phyloP scores from a whole-genome alignment of 1,284 basidiomycete genomes.

The Moniliella sp. region DNA sequence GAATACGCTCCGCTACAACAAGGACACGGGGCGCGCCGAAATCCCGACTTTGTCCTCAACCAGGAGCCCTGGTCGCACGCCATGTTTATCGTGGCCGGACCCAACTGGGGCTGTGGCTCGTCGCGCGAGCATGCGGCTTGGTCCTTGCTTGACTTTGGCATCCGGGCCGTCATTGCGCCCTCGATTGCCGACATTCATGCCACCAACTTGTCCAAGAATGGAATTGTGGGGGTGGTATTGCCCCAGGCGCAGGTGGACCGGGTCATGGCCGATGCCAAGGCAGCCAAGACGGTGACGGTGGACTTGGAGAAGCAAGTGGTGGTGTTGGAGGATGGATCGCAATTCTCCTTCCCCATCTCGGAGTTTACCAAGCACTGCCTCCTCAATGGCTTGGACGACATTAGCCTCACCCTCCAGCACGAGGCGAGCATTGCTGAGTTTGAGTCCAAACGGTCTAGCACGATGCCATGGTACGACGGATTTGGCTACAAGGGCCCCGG shows the following conservation, averaged over 20 bases:
- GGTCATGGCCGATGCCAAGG: slow-evolving; percentile 18
- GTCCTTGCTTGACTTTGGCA: slow-evolving; percentile 29
- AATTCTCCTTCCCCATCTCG: slow-evolving; percentile 15
- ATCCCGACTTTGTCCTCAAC: slow-evolving; percentile 24
- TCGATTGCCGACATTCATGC: slow-evolving; percentile 26
- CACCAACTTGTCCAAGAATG: slow-evolving; percentile 30
- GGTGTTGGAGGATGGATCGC: slow-evolving; percentile 11
- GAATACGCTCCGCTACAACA: slow-evolving; percentile 25
- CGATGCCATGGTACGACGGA: slow-evolving; percentile 26
- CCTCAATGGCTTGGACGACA: slow-evolving; percentile 26
- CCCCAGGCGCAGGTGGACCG: slow-evolving; percentile 12
- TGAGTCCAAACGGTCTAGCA: slow-evolving; percentile 9
- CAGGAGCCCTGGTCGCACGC: slow-evolving; percentile 13
- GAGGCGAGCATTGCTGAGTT: slow-evolving; percentile 14
- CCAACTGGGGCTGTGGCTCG: slow-evolving; percentile 30
- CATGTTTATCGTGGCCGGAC: slow-evolving; percentile 21
- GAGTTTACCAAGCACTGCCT: slow-evolving; percentile 25
- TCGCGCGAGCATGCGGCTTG: slow-evolving; percentile 29
- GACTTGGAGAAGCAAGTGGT: slow-evolving; percentile 22
- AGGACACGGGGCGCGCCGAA: slow-evolving; percentile 19
- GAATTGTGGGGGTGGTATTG: slow-evolving; percentile 18
- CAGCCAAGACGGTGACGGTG: slow-evolving; percentile 19
- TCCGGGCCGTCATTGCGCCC: slow-evolving; percentile 23
- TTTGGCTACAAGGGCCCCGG: slow-evolving; percentile 14
- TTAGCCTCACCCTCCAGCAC: slow-evolving; percentile 13